Conservation (phyloP, 306 rosid genomes). For the Cucumis cinereus region DNA sequence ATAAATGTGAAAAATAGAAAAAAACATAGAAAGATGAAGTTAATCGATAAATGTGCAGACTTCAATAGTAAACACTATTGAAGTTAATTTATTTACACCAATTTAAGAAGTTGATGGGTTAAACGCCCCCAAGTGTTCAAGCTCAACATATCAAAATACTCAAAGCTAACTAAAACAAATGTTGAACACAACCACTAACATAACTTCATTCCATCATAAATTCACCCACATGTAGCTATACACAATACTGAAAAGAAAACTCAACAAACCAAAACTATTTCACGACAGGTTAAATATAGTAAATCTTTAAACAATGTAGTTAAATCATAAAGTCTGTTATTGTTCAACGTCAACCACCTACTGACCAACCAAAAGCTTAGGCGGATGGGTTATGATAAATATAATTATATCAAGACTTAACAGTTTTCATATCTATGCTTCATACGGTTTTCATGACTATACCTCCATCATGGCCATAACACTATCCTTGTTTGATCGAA, state of each 20-base stretch:
- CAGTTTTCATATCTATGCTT: background rate
- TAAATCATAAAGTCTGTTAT: background rate
- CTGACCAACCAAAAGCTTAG: no score
- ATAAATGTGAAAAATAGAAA: no score
- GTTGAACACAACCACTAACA: background rate
- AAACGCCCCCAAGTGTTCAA: background rate
- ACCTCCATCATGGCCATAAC: conserved; percentile 99
- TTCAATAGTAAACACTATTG: no score
- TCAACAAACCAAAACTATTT: background rate
- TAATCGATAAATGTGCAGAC: no score
- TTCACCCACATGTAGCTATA: background rate
- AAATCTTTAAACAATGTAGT: background rate
- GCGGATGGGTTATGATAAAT: no score
- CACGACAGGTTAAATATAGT: background rate
- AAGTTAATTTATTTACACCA: no score
- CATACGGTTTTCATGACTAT: conserved; percentile 3
- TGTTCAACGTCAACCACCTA: no score
- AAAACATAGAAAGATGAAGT: no score
- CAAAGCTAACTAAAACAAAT: background rate
- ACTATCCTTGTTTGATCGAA: conserved; percentile 71
- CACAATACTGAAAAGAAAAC: background rate
- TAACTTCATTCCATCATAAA: background rate
- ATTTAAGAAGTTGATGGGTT: no score
- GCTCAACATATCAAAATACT: background rate
- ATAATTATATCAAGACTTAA: no score